Percentiles rank a stretch among this genome's conserved stretches.
Evolutionary conservation across 2,329 filamentous ascomycete species (phyloP).

Genomic region (Xylariaceae sp.): DNA sequence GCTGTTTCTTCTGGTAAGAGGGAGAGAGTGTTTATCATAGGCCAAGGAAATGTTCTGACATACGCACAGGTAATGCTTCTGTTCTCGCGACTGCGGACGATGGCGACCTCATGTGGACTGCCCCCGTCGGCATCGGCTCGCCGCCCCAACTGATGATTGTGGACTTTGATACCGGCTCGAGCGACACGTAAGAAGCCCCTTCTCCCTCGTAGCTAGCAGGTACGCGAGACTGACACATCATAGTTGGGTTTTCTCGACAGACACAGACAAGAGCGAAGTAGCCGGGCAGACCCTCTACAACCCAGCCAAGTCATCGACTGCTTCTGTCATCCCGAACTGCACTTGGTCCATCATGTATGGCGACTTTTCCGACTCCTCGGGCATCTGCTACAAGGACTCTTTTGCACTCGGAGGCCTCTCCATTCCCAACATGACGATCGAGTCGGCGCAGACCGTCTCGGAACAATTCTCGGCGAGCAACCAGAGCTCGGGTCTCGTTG

Average conservation of each 20-base stretch:
- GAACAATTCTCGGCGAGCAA: conserved; percentile 33
- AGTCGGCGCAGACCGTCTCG: conserved; percentile 39
- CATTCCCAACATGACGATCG: conserved; percentile 38
- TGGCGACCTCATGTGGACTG: conserved; percentile 35
- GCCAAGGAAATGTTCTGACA: conserved; percentile 4
- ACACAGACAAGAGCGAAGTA: conserved; percentile 38
- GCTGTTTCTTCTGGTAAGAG: too few species aligned
- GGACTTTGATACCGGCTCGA: conserved; percentile 47
- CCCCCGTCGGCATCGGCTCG: conserved; percentile 37
- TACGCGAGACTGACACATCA: conserved; percentile 6
- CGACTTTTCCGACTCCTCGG: conserved; percentile 32
- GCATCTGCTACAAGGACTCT: conserved; percentile 44
- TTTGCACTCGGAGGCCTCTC: conserved; percentile 37
- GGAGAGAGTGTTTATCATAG: conserved; percentile 6
- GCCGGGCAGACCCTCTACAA: conserved; percentile 34
- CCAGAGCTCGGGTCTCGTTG: conserved; percentile 43
- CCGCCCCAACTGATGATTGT: conserved; percentile 40
- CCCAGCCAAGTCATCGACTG: conserved; percentile 37
- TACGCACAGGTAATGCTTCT: conserved; percentile 23
- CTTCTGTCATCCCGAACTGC: conserved; percentile 32
- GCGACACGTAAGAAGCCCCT: conserved; percentile 50
- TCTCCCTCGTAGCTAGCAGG: conserved; percentile 10
- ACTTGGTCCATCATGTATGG: conserved; percentile 43
- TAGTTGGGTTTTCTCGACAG: conserved; percentile 48
- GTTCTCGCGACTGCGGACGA: conserved; percentile 29